These are phyloP conservation scores for Pleurotus citrinopileatus DNA, from an alignment of 768 basidiomycete genomes.

Conservation along the genomic window DNA sequence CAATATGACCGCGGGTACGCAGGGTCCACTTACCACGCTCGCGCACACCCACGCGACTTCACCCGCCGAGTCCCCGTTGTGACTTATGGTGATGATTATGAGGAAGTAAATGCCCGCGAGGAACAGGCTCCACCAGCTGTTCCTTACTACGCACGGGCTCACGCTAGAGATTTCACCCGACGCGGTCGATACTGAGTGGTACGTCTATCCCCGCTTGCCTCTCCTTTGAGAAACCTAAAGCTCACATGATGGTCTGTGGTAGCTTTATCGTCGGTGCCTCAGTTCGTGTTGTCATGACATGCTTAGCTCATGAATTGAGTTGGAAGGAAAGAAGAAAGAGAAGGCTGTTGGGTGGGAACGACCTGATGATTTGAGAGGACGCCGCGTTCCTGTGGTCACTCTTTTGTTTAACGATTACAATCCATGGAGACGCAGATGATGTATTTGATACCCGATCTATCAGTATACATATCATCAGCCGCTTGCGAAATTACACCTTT, in stretches of 20 bases:
- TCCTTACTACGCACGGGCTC: conserved; percentile 2
- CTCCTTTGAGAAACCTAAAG: too few species aligned
- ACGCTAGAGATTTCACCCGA: conserved; percentile 4
- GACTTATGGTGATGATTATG: neutral
- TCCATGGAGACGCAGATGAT: conserved; percentile 5
- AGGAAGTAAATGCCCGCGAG: conserved; percentile 2
- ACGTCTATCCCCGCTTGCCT: neutral
- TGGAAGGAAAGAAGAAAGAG: neutral
- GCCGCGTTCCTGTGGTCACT: neutral
- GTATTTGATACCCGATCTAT: neutral
- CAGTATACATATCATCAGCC: neutral
- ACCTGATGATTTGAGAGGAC: conserved; percentile 3
- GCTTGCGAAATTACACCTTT: too few species aligned
- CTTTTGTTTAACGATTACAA: neutral
- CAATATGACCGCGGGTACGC: conserved; percentile 9
- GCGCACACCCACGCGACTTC: conserved; percentile 8
- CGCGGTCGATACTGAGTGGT: conserved; percentile 5
- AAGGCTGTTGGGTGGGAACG: conserved; percentile 1
- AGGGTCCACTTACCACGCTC: conserved; percentile 7
- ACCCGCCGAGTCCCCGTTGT: neutral
- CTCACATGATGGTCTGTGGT: too few species aligned
- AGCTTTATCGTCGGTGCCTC: too few species aligned
- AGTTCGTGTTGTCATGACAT: too few species aligned
- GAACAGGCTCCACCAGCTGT: neutral
- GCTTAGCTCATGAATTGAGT: neutral